Base-by-base conservation (phyloP, 2,329 filamentous ascomycete genomes). In the Claviceps arundinis region DNA sequence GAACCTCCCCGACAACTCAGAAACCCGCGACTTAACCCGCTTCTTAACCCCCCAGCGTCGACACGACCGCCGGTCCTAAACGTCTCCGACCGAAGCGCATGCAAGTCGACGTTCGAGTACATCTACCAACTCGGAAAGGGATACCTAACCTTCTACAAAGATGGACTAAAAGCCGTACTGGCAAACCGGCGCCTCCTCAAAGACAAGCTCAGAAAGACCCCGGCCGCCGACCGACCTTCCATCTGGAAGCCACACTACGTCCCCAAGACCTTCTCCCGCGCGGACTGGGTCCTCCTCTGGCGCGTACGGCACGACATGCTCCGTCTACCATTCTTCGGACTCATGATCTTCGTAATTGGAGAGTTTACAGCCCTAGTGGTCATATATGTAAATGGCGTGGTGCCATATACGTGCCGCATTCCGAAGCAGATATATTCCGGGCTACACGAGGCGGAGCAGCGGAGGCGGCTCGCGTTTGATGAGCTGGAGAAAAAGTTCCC, bases 331-430 rank as follows among this genome's bases (percentile, higher is more conserved):
- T 66, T 86, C 1, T 96, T 98, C 64, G 82, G 73, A 0, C 55
- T 95, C 3, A 70, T 96, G 48, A 74, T 95, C 6, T 61, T 91
- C 1, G 56, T 95, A 16, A 87, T 86, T 64, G 91, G 89, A 26
- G 91, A 97, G 68, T 84, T 95, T 69, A 87, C 90, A 1, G 89
- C 90, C 0, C 63, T 97, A 5, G 68, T 94, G 5, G 84, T 95
- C 1, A 71, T 89, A 6, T 77, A 81, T 37, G 70, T 95, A 26
- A 81, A 82, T 19, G 71, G 71, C 40, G 72, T 89, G 22, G 85
- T 95, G 26, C 91, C 91, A 0, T 80, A 81, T 59, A 85, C 88
- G 0, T 96, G 91, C 66, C 80, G 89, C 11, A 85, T 96, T 54
- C 91, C 91, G 0, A 72, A 70, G 41, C 91, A 96, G 69, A 71